A percentile compares a stretch with the other conserved stretches of the same genome.
Evolutionary conservation across 306 rosid species (phyloP).

Genomic region (Carpinus viminea): DNA sequence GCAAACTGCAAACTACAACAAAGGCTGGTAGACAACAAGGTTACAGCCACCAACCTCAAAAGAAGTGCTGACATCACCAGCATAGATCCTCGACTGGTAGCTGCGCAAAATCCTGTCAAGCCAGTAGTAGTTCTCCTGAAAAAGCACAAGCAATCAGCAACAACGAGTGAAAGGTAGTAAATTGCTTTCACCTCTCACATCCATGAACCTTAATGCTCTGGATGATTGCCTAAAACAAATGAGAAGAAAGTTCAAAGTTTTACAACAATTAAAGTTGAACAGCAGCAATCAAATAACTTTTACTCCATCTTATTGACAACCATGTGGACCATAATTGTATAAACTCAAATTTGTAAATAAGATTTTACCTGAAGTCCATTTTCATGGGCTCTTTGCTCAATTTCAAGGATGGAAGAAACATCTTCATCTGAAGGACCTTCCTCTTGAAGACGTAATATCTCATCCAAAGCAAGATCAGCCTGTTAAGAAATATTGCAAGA

Average conservation of each 20-base stretch:
- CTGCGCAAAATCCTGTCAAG: constrained; percentile 89
- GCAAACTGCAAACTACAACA: constrained; percentile 27
- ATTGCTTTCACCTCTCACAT: constrained; percentile 23
- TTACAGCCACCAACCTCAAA: constrained; percentile 65
- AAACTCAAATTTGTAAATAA: constrained; percentile 18
- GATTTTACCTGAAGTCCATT: constrained; percentile 88
- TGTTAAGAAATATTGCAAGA: constrained; percentile 38
- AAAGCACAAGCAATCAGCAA: constrained; percentile 38
- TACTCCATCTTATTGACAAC: constrained; percentile 6
- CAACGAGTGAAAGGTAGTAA: constrained; percentile 14
- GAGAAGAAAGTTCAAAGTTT: neutral
- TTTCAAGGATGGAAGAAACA: constrained; percentile 80
- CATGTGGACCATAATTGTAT: constrained; percentile 18
- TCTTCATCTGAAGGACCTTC: constrained; percentile 90
- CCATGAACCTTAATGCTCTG: constrained; percentile 25
- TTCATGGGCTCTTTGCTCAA: constrained; percentile 95
- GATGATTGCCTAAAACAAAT: constrained; percentile 22
- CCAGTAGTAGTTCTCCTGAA: constrained; percentile 95
- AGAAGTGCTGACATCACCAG: constrained; percentile 72
- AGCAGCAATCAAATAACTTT: constrained; percentile 5
- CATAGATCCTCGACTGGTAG: constrained; percentile 88
- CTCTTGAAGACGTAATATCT: constrained; percentile 85
- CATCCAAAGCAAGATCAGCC: constrained; percentile 93
- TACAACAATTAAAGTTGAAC: neutral
- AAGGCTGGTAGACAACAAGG: constrained; percentile 6